phyloP scores from a whole-genome alignment of 2,329 filamentous ascomycete species.

The Spiromastix sp. region DNA sequence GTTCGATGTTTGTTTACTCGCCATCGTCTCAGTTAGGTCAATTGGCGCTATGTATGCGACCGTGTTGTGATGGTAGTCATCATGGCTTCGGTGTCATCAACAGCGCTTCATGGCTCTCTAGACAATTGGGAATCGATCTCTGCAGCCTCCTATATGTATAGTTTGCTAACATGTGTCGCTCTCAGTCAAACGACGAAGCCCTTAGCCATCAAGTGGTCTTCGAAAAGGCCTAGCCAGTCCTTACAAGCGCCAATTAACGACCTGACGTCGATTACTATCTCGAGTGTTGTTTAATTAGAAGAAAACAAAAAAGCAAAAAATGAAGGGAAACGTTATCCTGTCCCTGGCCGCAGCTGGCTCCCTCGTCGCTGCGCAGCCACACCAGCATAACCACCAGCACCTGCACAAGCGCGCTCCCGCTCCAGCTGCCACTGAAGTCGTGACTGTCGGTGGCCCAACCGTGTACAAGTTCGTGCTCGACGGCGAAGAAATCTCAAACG shows the following conservation, averaged over 20 bases:
- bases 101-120: too few relatives aligned
- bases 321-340: conserved; percentile 32
- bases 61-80: too few relatives aligned
- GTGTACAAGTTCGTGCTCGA: conserved; percentile 64
- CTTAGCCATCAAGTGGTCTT: conserved; percentile 10
- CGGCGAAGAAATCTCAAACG: conserved; percentile 48
- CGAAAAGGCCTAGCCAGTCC: conserved; percentile 13
- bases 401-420: conserved; percentile 28
- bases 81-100: too few relatives aligned
- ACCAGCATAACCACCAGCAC: conserved; percentile 33
- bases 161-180: too few relatives aligned
- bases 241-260: conserved; percentile 7
- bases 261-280: conserved; percentile 11
- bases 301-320: conserved; percentile 14
- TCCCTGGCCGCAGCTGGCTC: conserved; percentile 34
- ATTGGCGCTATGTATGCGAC: too few relatives aligned
- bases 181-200: too few relatives aligned
- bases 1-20: too few relatives aligned
- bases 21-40: too few relatives aligned
- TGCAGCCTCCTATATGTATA: too few relatives aligned
- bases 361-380: conserved; percentile 30
- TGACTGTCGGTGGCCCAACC: conserved; percentile 50
- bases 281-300: too few relatives aligned
- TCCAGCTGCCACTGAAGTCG: conserved; percentile 36
- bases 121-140: too few relatives aligned